These are phyloP conservation scores for Podospora anserina DNA, from an alignment of 495 filamentous ascomycete species.

Conservation along the genomic window DNA sequence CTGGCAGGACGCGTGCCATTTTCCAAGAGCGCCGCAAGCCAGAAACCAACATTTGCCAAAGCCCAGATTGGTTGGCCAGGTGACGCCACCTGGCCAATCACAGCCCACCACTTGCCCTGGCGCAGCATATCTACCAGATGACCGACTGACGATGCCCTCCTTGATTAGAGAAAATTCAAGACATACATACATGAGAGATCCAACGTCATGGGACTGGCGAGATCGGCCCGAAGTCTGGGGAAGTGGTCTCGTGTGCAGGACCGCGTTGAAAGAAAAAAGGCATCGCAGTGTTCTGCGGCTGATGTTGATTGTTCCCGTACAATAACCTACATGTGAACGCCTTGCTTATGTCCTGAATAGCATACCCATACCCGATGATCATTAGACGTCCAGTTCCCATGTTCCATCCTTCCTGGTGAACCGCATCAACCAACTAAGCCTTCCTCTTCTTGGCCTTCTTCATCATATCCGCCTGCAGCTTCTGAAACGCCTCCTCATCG, in stretches of 20 bases:
- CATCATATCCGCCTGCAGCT: constrained; percentile 32
- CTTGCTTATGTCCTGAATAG: not conserved
- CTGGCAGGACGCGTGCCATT: not conserved
- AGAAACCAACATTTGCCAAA: not conserved
- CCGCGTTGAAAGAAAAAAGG: not conserved
- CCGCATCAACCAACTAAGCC: constrained; percentile 12
- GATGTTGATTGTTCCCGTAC: not conserved
- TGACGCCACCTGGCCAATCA: constrained; percentile 9
- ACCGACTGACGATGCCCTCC: not conserved
- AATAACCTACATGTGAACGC: not conserved
- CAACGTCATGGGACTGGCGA: not conserved
- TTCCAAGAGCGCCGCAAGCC: not conserved
- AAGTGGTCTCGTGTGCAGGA: not conserved
- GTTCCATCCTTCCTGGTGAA: not conserved
- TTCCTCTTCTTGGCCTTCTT: constrained; percentile 44
- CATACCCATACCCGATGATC: not conserved
- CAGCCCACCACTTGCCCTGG: not conserved
- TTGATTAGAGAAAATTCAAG: not conserved
- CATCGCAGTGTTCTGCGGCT: not conserved
- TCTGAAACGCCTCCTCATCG: constrained; percentile 66
- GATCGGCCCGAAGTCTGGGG: not conserved
- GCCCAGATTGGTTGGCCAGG: constrained; percentile 17
- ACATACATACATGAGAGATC: not conserved
- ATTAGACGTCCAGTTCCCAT: not conserved
- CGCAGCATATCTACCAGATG: not conserved